These are phyloP conservation scores for Xylaria sp. DNA, from an alignment of 2,329 filamentous ascomycete species.

Conservation along the genomic window DNA sequence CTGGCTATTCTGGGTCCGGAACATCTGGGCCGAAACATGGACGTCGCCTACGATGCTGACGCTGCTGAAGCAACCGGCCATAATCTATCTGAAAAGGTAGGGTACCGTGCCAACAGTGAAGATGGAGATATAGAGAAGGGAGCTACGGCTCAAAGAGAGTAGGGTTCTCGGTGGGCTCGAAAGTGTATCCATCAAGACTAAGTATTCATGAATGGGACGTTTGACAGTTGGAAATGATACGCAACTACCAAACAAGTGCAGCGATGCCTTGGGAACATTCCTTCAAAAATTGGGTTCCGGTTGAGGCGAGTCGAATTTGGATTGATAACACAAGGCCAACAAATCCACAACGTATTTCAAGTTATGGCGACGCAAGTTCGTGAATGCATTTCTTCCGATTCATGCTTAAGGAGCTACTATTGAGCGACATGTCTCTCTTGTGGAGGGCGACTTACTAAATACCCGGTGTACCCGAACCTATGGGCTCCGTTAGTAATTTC, in stretches of 20 bases:
- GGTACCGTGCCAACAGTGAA: constrained; percentile 37
- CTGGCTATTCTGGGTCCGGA: constrained; percentile 73
- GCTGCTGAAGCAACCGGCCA: constrained; percentile 59
- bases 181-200: not conserved
- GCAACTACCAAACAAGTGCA: not conserved
- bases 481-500: not conserved
- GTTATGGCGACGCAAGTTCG: not conserved
- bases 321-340: constrained; percentile 14
- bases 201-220: not conserved
- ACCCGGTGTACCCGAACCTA: not conserved
- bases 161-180: not conserved
- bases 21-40: constrained; percentile 63
- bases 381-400: constrained; percentile 6
- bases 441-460: not conserved
- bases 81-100: constrained; percentile 51
- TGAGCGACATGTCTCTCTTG: not conserved
- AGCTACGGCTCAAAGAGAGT: constrained; percentile 37
- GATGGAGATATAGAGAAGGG: constrained; percentile 48
- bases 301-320: constrained; percentile 7
- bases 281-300: constrained; percentile 10
- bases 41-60: constrained; percentile 61
- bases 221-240: constrained; percentile 2
- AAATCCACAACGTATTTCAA: not conserved
- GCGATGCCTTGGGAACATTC: not conserved
- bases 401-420: constrained; percentile 3